These are phyloP conservation scores for Bisporella sp. DNA, from an alignment of 2,329 filamentous ascomycete genomes.

Conservation along the genomic window DNA sequence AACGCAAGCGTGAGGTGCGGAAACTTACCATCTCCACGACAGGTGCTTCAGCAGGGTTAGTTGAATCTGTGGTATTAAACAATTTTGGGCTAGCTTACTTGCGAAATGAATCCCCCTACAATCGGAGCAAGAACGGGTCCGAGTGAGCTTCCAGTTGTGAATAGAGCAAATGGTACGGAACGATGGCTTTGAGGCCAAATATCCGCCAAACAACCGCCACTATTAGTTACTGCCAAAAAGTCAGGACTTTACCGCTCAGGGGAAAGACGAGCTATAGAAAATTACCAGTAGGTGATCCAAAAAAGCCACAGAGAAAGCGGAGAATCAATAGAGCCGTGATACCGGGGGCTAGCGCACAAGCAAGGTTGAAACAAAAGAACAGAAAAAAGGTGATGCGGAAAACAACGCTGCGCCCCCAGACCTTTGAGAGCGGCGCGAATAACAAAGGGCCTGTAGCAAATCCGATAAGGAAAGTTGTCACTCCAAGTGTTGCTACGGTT, in stretches of 20 bases:
- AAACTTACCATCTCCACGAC: too few species aligned
- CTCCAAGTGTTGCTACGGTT: background rate
- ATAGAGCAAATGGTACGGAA: constrained; percentile 41
- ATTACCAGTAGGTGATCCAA: background rate
- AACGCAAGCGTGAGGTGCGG: constrained; percentile 42
- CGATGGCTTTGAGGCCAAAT: constrained; percentile 73
- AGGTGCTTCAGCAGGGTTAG: too few species aligned
- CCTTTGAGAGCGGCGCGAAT: background rate
- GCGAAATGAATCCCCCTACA: too few species aligned
- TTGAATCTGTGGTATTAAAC: too few species aligned
- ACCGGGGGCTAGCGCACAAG: constrained; percentile 54
- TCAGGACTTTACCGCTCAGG: constrained; percentile 67
- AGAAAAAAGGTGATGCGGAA: constrained; percentile 58
- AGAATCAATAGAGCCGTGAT: constrained; percentile 62
- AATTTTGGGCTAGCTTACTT: too few species aligned
- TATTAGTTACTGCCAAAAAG: constrained; percentile 42
- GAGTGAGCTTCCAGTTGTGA: too few species aligned
- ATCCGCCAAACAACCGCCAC: constrained; percentile 76
- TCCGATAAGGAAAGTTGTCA: background rate
- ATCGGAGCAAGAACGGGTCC: too few species aligned
- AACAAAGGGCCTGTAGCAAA: background rate
- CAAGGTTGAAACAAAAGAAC: constrained; percentile 65
- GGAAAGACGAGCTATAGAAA: constrained; percentile 47
- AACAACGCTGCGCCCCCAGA: constrained; percentile 37
- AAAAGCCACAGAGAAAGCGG: constrained; percentile 56